phyloP scores from a whole-genome alignment of 163 green algal genomes.

The Botryococcus braunii region DNA sequence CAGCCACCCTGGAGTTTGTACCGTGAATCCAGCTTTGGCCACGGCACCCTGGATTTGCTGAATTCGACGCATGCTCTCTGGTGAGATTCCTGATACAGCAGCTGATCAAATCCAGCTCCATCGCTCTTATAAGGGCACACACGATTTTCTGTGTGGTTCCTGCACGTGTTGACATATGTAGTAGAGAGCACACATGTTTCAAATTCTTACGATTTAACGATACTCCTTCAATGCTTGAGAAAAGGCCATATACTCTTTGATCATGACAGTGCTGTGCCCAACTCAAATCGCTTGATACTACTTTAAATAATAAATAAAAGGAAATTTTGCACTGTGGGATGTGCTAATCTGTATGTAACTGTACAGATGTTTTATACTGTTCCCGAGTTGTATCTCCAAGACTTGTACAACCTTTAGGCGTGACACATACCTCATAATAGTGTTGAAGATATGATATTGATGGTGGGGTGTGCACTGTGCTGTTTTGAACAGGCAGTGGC shows the following conservation, averaged over 20 bases:
- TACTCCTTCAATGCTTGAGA: background rate
- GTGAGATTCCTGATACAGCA: background rate
- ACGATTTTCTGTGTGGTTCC: background rate
- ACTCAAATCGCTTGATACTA: too few species aligned
- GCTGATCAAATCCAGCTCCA: background rate
- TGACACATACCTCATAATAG: background rate
- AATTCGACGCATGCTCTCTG: constrained; percentile 23
- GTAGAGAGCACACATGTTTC: background rate
- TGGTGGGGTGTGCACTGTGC: background rate
- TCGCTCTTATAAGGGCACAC: background rate
- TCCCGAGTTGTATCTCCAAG: background rate
- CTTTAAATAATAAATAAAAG: background rate
- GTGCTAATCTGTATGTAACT: background rate
- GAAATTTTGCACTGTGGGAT: background rate
- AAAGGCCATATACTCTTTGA: background rate
- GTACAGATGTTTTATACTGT: background rate
- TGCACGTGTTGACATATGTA: background rate
- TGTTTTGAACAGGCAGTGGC: constrained; percentile 16
- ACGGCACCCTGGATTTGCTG: constrained; percentile 21
- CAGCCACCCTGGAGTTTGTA: constrained; percentile 18
- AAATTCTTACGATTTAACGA: background rate
- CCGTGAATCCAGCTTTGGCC: constrained; percentile 24
- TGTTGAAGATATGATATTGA: background rate
- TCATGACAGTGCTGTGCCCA: too few species aligned
- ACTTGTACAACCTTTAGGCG: background rate